Base-by-base conservation (phyloP, 768 basidiomycete genomes). In the Phlegmacium glaucopus region DNA sequence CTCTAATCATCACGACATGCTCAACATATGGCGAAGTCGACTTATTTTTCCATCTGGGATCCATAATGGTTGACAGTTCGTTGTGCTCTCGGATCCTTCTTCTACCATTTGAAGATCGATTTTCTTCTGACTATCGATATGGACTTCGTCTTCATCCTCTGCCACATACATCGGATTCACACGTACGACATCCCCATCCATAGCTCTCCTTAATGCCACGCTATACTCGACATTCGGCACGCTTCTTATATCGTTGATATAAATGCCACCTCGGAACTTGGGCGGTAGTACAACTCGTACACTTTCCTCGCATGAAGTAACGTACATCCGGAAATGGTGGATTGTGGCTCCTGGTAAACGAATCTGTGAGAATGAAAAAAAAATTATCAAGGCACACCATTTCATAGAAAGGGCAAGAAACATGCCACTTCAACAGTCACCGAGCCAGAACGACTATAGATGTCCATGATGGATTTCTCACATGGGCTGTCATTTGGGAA, bases 191-290 rank as follows among this genome's bases (percentile, higher is more conserved):
- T 39, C 51, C 11, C 13, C 34, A 15, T 48, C 51, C 26, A 53
- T 46, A 16, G 16, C 38, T 48, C 38, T 44, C 38, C 38, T 42
- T 42, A 53, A 36, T 36, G 32, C 47, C 47, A 43, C 44, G 26
- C 48, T 49, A 38, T 34, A 45, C 26, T 42, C 15, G 25, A 53
- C 39, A 18, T 30, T 30, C 9, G 48, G 34, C 25, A 17, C 27
- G 35, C 39, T 37, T 13, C 39, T 40, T 17, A 39, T 37, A 22
- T 28, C 30, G 26, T 37, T 27, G 43, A 49, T 49, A 37, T 40
- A 46, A 15, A 49, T 42, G 12, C 28, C 39, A 17, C 51, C 51
- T 22, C 50, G 51, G 51, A 53, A 53, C 41, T 49, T 46, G 47
- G 51, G 34, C 18, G 51, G 51, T 35, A 53, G 40, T 22, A 48